phyloP scores from a whole-genome alignment of 805 yeast genomes.

The Yarrowia sp. region DNA sequence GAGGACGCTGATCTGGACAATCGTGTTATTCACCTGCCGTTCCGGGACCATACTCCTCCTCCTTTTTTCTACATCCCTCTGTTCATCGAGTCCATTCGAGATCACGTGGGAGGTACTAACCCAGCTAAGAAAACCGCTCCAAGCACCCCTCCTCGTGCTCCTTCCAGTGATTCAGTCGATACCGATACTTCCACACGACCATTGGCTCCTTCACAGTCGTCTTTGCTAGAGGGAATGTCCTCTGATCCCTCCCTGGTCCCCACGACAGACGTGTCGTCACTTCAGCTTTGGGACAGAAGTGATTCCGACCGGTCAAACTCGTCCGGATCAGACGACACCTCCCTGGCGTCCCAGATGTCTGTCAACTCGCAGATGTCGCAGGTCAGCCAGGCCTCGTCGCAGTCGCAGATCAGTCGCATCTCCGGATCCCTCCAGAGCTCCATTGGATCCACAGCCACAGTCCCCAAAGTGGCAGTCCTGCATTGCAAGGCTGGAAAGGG shows the following conservation, averaged over 20 bases:
- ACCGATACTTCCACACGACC: background rate
- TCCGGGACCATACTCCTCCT: conserved; percentile 78
- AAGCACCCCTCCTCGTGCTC: conserved; percentile 8
- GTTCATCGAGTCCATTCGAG: conserved; percentile 47
- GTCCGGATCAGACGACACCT: conserved; percentile 42
- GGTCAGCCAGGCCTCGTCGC: conserved; percentile 7
- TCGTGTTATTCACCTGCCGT: conserved; percentile 49
- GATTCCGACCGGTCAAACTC: background rate
- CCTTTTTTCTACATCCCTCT: conserved; percentile 52
- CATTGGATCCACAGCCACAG: background rate
- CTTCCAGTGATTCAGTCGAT: background rate
- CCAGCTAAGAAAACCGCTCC: background rate
- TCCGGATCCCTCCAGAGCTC: conserved; percentile 3
- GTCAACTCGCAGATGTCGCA: conserved; percentile 10
- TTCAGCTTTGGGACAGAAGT: conserved; percentile 4
- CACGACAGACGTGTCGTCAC: conserved; percentile 19
- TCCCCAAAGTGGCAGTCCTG: conserved; percentile 48
- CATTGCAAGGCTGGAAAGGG: conserved; percentile 95
- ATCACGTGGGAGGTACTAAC: conserved; percentile 40
- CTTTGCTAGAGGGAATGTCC: background rate
- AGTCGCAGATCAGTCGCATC: conserved; percentile 13
- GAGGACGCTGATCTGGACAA: conserved; percentile 42
- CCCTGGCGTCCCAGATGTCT: conserved; percentile 1
- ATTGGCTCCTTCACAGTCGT: conserved; percentile 6
- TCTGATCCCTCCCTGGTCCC: conserved; percentile 11